Percentiles rank a stretch among this genome's conserved stretches.
phyloP scores from a whole-genome alignment of 176 grass and related monocot genomes.

The Carex myosuroides region DNA sequence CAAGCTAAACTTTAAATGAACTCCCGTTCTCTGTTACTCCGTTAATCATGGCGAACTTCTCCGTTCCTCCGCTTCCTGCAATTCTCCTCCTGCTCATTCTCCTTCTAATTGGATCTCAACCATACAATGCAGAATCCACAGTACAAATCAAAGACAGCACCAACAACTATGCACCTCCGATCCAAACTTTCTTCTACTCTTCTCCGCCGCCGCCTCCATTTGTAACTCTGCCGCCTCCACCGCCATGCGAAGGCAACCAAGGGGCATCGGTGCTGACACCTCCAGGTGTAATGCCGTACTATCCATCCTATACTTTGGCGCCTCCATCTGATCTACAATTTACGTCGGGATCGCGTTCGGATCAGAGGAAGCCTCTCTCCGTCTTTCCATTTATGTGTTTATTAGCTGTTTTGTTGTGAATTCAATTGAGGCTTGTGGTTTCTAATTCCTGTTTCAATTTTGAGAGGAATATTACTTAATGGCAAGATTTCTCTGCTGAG shows the following conservation, averaged over 20 bases:
- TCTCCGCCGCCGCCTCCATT: background rate
- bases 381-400: background rate
- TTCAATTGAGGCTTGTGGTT: background rate
- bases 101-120: background rate
- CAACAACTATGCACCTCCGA: background rate
- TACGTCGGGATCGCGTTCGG: background rate
- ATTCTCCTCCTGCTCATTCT: conserved; percentile 2
- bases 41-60: conserved; percentile 10
- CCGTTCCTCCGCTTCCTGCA: background rate
- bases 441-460: background rate
- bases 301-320: background rate
- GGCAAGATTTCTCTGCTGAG: background rate
- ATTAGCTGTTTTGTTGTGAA: background rate
- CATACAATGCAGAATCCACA: background rate
- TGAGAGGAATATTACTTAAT: background rate
- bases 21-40: background rate
- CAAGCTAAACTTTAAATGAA: background rate
- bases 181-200: conserved; percentile 10
- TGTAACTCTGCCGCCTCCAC: background rate
- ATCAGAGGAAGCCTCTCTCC: background rate
- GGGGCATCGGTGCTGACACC: background rate
- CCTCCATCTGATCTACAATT: background rate
- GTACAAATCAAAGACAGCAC: conserved; percentile 2
- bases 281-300: conserved; percentile 6
- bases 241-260: background rate